Evolutionary conservation across 352 stramenopile species (phyloP).

Genomic region (Elongisporangium senticosum): DNA sequence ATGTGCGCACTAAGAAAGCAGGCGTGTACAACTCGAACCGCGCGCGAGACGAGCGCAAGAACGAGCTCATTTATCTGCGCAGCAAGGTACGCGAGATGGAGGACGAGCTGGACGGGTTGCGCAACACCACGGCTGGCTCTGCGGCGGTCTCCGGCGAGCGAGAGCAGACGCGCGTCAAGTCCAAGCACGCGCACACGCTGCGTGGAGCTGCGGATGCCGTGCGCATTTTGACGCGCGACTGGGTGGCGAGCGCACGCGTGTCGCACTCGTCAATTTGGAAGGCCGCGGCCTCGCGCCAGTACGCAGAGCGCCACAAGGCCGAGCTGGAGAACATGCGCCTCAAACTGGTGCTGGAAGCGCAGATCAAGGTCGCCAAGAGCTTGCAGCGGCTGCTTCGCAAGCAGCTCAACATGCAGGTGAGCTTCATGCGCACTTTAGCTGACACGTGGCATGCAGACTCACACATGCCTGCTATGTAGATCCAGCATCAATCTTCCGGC

Average conservation of each 20-base stretch:
- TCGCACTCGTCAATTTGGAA: not conserved
- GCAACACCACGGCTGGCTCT: constrained; percentile 6
- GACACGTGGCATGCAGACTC: too few species aligned
- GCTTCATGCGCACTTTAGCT: not conserved
- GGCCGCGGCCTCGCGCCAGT: constrained; percentile 7
- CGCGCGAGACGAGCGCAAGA: constrained; percentile 50
- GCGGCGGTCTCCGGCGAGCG: not conserved
- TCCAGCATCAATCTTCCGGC: not conserved
- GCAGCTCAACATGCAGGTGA: not conserved
- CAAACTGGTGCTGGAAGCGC: constrained; percentile 42
- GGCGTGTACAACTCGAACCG: constrained; percentile 45
- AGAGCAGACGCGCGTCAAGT: not conserved
- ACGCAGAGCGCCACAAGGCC: constrained; percentile 35
- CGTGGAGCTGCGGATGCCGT: not conserved
- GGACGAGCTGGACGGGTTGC: constrained; percentile 18
- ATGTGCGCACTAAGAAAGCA: constrained; percentile 19
- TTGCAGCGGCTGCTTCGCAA: constrained; percentile 28
- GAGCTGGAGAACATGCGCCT: constrained; percentile 56
- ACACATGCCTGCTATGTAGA: not conserved
- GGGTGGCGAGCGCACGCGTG: not conserved
- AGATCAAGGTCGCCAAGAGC: constrained; percentile 57
- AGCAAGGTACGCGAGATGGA: constrained; percentile 53
- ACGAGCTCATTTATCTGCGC: constrained; percentile 65
- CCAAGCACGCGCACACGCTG: constrained; percentile 3
- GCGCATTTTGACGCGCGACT: not conserved